These are phyloP conservation scores for Passiflora organensis DNA, from an alignment of 345 rosid species.

Conservation along the genomic window DNA sequence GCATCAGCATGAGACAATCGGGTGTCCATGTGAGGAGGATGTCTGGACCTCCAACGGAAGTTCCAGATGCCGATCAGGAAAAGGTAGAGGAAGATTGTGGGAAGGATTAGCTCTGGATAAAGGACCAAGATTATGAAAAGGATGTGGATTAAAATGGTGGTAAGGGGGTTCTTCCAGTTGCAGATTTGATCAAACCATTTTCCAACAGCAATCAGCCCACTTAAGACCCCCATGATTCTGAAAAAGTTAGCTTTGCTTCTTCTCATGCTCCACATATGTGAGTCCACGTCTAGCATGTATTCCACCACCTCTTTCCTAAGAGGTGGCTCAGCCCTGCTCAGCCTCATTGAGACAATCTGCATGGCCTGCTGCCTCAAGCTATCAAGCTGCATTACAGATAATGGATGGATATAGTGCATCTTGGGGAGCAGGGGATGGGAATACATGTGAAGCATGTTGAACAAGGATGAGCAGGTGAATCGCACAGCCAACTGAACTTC, in stretches of 20 bases:
- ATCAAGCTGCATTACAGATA: conserved; percentile 27
- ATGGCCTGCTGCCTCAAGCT: conserved; percentile 30
- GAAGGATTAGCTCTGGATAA: conserved; percentile 27
- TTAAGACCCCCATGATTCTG: conserved; percentile 25
- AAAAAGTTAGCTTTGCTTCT: conserved; percentile 32
- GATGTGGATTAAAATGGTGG: conserved; percentile 27
- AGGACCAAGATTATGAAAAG: conserved; percentile 26
- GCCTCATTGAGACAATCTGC: conserved; percentile 26
- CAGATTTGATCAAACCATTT: conserved; percentile 33
- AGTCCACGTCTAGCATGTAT: conserved; percentile 30
- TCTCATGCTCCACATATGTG: conserved; percentile 36
- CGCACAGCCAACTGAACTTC: conserved; percentile 30
- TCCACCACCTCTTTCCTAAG: conserved; percentile 27
- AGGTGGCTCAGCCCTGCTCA: conserved; percentile 28
- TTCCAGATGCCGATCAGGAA: conserved; percentile 28
- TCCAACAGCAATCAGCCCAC: conserved; percentile 20
- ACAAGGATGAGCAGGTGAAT: conserved; percentile 26
- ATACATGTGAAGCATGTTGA: conserved; percentile 29
- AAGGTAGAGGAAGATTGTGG: conserved; percentile 27
- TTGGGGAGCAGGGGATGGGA: conserved; percentile 29
- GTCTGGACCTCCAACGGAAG: conserved; percentile 23
- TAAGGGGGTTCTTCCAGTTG: conserved; percentile 28
- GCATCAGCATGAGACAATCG: no score
- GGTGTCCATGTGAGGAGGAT: no score
- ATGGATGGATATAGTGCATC: conserved; percentile 32